Conservation (phyloP, 169 alveolate genomes). For the Plasmodium sp. region DNA sequence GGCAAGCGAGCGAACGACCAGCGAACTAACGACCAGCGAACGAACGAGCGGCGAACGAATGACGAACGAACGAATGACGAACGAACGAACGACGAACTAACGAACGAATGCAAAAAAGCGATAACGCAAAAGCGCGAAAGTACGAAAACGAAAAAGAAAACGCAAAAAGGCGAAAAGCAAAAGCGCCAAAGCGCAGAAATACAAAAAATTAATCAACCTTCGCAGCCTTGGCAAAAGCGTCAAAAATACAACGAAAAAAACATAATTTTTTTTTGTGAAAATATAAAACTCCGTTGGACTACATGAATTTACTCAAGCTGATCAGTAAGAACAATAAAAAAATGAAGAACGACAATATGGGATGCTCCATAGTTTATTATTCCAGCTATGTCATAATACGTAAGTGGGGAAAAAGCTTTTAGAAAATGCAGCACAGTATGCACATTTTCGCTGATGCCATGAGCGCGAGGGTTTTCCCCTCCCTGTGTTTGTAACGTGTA, state of each 20-base stretch:
- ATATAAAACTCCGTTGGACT: conserved; percentile 8
- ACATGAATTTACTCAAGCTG: conserved; percentile 30
- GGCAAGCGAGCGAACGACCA: neutral
- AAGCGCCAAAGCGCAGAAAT: neutral
- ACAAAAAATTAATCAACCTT: neutral
- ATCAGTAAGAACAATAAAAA: conserved; percentile 51
- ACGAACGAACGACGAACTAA: neutral
- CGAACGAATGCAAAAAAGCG: neutral
- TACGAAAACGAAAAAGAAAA: neutral
- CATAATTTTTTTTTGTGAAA: neutral
- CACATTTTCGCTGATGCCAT: neutral
- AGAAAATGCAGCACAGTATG: neutral
- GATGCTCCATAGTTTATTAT: conserved; percentile 31
- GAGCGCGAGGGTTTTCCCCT: neutral
- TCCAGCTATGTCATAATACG: conserved; percentile 43
- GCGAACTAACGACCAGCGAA: neutral
- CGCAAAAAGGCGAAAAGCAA: neutral
- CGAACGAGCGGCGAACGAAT: neutral
- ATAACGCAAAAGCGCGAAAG: neutral
- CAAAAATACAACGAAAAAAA: neutral
- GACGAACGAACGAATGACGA: neutral
- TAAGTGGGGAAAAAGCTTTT: conserved; percentile 13
- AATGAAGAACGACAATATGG: conserved; percentile 30
- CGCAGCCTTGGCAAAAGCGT: neutral
- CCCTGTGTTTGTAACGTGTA: neutral